Evolutionary conservation across 768 basidiomycete genomes (phyloP).

Genomic region (Tricholoma furcatifolium): DNA sequence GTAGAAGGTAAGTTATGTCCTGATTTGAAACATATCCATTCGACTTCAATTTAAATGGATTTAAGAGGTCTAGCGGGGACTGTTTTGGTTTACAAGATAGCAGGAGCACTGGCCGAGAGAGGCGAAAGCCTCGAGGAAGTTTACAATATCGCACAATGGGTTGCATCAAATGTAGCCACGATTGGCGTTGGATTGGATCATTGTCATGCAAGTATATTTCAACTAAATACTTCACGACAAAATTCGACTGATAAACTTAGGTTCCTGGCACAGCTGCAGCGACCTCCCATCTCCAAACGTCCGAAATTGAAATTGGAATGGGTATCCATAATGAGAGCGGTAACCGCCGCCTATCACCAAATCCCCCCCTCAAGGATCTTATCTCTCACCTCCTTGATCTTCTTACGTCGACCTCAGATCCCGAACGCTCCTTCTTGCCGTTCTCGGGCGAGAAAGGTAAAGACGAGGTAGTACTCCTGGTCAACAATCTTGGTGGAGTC

Average conservation of each 20-base stretch:
- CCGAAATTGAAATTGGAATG: slow-evolving; percentile 86
- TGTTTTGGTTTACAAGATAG: slow-evolving; percentile 86
- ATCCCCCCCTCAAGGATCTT: slow-evolving; percentile 69
- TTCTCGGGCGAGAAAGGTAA: slow-evolving; percentile 49
- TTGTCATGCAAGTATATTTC: slow-evolving; percentile 58
- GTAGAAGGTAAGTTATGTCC: slow-evolving; percentile 54
- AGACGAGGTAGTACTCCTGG: slow-evolving; percentile 74
- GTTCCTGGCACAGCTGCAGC: slow-evolving; percentile 74
- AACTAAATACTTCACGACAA: background rate
- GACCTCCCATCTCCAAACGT: slow-evolving; percentile 50
- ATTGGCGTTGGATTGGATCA: slow-evolving; percentile 89
- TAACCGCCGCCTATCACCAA: slow-evolving; percentile 61
- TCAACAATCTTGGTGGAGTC: slow-evolving; percentile 87
- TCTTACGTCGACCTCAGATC: slow-evolving; percentile 69
- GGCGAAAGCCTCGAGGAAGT: slow-evolving; percentile 73
- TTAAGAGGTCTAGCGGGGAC: slow-evolving; percentile 78
- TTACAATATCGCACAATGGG: slow-evolving; percentile 61
- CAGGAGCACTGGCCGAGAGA: slow-evolving; percentile 73
- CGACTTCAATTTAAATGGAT: background rate
- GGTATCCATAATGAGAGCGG: slow-evolving; percentile 93
- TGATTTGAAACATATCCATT: background rate
- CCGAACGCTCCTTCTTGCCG: slow-evolving; percentile 74
- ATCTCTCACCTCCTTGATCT: slow-evolving; percentile 69
- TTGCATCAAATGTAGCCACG: slow-evolving; percentile 68
- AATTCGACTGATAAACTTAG: slow-evolving; percentile 30